Evolutionary conservation across 202 grass and related monocot genomes (phyloP).

Genomic region (Saccharum hybrid): DNA sequence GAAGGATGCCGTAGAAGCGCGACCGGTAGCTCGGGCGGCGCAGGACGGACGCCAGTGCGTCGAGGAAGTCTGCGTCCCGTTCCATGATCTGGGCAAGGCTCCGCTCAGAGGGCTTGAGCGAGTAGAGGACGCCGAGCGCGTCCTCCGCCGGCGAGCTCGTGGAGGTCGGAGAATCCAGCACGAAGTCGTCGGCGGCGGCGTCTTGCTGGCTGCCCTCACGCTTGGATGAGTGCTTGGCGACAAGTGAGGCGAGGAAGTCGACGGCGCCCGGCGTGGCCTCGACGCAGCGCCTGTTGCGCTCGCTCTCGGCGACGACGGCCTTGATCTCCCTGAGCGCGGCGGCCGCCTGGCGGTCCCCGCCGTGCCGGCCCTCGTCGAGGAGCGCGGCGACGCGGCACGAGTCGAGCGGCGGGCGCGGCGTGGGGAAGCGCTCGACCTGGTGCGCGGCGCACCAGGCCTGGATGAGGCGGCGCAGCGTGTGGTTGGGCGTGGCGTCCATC

Average conservation of each 20-base stretch:
- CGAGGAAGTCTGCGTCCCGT: too few relatives aligned
- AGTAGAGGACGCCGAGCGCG: too few relatives aligned
- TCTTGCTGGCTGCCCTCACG: not conserved
- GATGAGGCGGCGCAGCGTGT: slow-evolving; percentile 85
- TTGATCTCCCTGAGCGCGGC: slow-evolving; percentile 58
- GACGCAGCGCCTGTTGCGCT: slow-evolving; percentile 65
- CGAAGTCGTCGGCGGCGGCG: too few relatives aligned
- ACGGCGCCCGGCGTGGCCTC: slow-evolving; percentile 52
- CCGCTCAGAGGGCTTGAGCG: too few relatives aligned
- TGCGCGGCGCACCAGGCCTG: slow-evolving; percentile 79
- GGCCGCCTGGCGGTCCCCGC: not conserved
- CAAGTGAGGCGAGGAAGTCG: slow-evolving; percentile 64
- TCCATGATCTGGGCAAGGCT: too few relatives aligned
- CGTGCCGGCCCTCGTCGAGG: slow-evolving; percentile 46
- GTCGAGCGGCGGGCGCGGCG: slow-evolving; percentile 60
- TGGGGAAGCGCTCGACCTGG: slow-evolving; percentile 75
- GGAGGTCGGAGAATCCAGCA: too few relatives aligned
- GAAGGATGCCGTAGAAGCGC: too few relatives aligned
- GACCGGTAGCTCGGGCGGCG: too few relatives aligned
- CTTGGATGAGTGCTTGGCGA: not conserved
- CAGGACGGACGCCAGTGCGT: too few relatives aligned
- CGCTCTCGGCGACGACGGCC: slow-evolving; percentile 59
- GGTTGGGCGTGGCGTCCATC: slow-evolving; percentile 72
- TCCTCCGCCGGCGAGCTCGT: too few relatives aligned
- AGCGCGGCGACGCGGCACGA: slow-evolving; percentile 47